Percentiles rank a stretch among this genome's conserved stretches.
These are phyloP conservation scores for Diaporthe velutina DNA, from an alignment of 2,329 filamentous ascomycete species.

Conservation along the genomic window DNA sequence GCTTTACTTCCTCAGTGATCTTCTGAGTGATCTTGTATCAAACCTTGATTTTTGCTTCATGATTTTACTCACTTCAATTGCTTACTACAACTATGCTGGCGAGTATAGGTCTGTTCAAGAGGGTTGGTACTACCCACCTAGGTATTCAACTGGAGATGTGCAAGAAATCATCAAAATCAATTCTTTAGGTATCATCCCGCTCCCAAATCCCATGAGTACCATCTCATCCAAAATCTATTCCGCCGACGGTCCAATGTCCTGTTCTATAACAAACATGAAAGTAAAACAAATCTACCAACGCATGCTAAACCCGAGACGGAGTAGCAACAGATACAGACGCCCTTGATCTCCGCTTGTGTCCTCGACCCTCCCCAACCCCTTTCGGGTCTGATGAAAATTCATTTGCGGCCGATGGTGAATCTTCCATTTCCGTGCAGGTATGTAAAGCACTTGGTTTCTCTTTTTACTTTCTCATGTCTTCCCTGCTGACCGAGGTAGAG, in stretches of 20 bases:
- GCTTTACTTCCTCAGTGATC: too few species aligned
- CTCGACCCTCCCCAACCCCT: too few species aligned
- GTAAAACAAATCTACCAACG: neutral
- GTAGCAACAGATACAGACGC: neutral
- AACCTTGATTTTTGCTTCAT: neutral
- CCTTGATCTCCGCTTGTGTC: neutral
- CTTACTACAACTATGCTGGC: neutral
- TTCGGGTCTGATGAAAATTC: neutral
- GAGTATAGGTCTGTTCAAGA: neutral
- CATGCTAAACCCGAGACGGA: neutral
- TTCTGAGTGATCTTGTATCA: neutral
- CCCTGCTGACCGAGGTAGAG: constrained; percentile 4
- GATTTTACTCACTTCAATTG: too few species aligned
- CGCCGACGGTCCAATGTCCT: neutral
- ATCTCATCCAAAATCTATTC: neutral
- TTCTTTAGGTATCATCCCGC: neutral
- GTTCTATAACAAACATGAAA: neutral
- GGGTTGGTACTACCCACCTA: neutral
- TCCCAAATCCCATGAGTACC: neutral
- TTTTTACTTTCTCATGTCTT: neutral
- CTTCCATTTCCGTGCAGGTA: neutral
- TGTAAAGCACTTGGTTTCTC: neutral
- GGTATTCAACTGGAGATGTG: neutral
- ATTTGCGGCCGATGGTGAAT: too few species aligned
- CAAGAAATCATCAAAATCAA: neutral